Base-by-base conservation (phyloP, 164 flowering plant species). In the Magnolia changhungtana region DNA sequence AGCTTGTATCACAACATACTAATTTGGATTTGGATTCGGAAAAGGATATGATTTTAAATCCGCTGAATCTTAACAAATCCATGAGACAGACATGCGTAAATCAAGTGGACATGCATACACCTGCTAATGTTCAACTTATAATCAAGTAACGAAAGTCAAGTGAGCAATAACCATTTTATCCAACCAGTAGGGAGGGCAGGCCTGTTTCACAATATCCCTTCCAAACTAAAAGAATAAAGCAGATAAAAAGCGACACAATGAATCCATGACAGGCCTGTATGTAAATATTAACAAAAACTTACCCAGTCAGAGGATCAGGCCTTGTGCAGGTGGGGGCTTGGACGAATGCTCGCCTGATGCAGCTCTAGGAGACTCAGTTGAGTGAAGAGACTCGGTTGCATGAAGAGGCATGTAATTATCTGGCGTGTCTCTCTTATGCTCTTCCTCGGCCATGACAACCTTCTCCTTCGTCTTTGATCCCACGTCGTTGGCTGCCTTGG, bases 401-500 rank as follows among this genome's bases (percentile, higher is more conserved):
- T 90, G 91, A 75, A 91, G 78, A 81, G 88, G 84, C 65, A 92
- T 84, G 80, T 72, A 88, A 69, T 88, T 93, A 71, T 90, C 91
- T 24, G 85, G 93, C 82, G 83, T 81, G 76, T 78, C 87, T 68
- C 83, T 86, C 55, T 83, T 88, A 69, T 88, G 84, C 76, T 91
- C 90, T 23, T 90, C 96, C 75, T 90, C 94, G 9, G 86, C 88
- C 76, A 76, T 67, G 19, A 79, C 89, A 45, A 80, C 89, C 77
- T 90, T 96, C 82, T 91, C 97, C 82, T 88, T 90, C 24, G 99
- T 85, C 83, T 86, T 92, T 78, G 89, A 90, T 7, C 95, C 95
- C 16, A 90, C 97, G 31, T 91, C 99, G 27, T 84, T 96, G 9
- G 98, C 98, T 58, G 97, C 97, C 83, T 89, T 91, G n/a, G 91